Conservation (phyloP, 106 monocot genomes). For the Triglochin maritima region DNA sequence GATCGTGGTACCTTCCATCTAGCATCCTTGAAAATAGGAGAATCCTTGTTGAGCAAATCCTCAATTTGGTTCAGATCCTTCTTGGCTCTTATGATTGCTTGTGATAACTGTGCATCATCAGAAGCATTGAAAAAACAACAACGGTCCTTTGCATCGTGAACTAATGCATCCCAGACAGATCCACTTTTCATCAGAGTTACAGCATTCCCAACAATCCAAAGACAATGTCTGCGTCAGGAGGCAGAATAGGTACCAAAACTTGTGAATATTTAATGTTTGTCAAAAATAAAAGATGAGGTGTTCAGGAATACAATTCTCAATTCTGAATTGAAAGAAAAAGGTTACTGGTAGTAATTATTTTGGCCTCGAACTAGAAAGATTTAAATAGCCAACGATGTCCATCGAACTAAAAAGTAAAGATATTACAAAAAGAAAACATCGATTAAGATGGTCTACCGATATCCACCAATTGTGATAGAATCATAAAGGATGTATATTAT, state of each 20-base stretch:
- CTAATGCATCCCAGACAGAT: slow-evolving; percentile 14
- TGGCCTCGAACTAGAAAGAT: no score
- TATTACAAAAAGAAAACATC: no score
- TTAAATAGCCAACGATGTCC: no score
- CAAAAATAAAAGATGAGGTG: background rate
- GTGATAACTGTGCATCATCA: slow-evolving; percentile 5
- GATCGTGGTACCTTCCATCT: slow-evolving; percentile 17
- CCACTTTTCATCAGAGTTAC: slow-evolving; percentile 10
- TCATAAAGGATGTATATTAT: background rate
- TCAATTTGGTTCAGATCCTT: slow-evolving; percentile 16
- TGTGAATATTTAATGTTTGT: background rate
- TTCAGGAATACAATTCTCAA: no score
- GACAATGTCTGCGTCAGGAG: slow-evolving; percentile 15
- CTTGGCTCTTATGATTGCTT: slow-evolving; percentile 6
- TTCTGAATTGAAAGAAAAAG: no score
- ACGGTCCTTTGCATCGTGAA: slow-evolving; percentile 16
- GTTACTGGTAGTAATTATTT: no score
- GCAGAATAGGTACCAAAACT: background rate
- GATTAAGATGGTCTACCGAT: background rate
- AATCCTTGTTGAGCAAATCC: slow-evolving; percentile 28
- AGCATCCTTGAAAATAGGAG: slow-evolving; percentile 12
- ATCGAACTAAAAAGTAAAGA: no score
- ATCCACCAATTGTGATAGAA: background rate
- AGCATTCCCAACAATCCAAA: slow-evolving; percentile 21
- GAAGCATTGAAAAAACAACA: slow-evolving; percentile 18